Conservation (phyloP, 1,139 yeast species). For the Magnusiomyces fungicola region DNA sequence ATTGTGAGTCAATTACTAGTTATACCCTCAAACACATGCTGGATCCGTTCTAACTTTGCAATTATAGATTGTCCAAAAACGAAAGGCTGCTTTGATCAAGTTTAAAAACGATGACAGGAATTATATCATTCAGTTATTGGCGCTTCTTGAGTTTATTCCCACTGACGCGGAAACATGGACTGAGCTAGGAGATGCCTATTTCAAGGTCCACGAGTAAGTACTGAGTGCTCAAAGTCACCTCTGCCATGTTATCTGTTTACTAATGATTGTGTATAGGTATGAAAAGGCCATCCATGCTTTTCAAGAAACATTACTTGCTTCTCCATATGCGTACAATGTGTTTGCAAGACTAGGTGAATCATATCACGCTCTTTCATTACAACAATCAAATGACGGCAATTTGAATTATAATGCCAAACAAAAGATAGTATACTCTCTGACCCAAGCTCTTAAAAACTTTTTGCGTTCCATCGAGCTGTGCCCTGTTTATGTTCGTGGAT, state of each 20-base stretch:
- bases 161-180: conserved; percentile 71
- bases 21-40: background rate
- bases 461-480: conserved; percentile 70
- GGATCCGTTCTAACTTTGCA: background rate
- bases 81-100: conserved; percentile 32
- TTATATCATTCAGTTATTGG: conserved; percentile 45
- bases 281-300: conserved; percentile 59
- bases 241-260: background rate
- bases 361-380: conserved; percentile 21
- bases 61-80: conserved; percentile 28
- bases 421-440: conserved; percentile 20
- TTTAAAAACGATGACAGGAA: conserved; percentile 28
- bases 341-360: conserved; percentile 58
- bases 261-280: conserved; percentile 33
- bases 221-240: no score
- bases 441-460: conserved; percentile 46
- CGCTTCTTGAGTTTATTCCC: conserved; percentile 52
- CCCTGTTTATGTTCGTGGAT: conserved; percentile 58
- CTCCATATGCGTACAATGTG: conserved; percentile 68
- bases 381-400: conserved; percentile 11
- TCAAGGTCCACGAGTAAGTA: conserved; percentile 42
- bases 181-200: conserved; percentile 62
- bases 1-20: conserved; percentile 16
- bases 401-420: conserved; percentile 1
- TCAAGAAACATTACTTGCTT: conserved; percentile 59